Conservation (phyloP, 495 filamentous ascomycete species). For the Tuber umbilicatum region DNA sequence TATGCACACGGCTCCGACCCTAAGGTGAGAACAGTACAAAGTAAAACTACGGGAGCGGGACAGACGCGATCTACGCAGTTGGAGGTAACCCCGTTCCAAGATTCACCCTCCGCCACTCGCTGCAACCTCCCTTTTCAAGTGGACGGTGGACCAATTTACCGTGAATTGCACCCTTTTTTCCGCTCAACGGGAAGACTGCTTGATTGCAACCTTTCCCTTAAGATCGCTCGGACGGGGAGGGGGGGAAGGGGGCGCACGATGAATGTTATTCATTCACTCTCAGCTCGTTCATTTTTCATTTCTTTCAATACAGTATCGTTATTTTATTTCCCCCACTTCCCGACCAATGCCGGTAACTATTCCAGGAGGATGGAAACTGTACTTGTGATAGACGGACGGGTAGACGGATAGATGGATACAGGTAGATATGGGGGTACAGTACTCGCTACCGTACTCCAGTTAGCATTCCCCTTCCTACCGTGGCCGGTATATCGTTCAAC, state of each 20-base stretch:
- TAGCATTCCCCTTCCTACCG: neutral
- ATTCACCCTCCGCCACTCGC: neutral
- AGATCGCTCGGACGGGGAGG: neutral
- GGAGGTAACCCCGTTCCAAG: neutral
- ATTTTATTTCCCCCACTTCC: neutral
- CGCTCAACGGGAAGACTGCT: neutral
- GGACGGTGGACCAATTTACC: neutral
- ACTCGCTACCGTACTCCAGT: neutral
- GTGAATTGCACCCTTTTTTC: neutral
- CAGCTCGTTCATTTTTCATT: neutral
- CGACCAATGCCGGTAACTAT: neutral
- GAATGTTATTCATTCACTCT: neutral
- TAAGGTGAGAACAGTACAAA: neutral
- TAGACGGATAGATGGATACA: neutral
- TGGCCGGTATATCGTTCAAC: neutral
- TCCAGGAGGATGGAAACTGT: neutral
- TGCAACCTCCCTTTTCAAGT: neutral
- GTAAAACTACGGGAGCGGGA: neutral
- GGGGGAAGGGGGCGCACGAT: neutral
- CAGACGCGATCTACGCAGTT: slow-evolving; percentile 1
- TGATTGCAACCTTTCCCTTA: neutral
- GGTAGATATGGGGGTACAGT: neutral
- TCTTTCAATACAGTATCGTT: no score
- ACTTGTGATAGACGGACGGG: neutral
- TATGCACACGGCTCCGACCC: neutral